Conservation (phyloP, 2,329 filamentous ascomycete genomes). For the Penicillium sp. region DNA sequence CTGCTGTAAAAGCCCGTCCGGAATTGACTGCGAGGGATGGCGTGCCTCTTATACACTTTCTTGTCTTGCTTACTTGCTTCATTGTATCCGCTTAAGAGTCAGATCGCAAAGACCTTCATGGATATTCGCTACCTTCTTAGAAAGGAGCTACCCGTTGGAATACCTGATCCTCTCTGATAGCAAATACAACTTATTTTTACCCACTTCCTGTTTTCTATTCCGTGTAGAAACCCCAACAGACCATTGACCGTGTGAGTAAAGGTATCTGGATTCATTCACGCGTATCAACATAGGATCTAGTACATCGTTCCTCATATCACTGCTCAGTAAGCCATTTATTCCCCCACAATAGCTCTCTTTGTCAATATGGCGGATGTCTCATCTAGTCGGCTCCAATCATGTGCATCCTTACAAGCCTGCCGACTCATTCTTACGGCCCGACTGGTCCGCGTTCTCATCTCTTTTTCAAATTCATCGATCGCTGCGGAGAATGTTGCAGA, state of each 20-base stretch:
- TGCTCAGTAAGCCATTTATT: slow-evolving; percentile 1
- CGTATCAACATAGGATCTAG: neutral
- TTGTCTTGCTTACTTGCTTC: slow-evolving; percentile 7
- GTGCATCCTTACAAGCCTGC: slow-evolving; percentile 42
- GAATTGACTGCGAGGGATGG: neutral
- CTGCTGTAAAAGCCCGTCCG: slow-evolving; percentile 36
- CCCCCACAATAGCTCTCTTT: slow-evolving; percentile 25
- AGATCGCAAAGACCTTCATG: neutral
- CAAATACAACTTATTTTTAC: neutral
- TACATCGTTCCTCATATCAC: neutral
- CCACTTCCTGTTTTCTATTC: too few species aligned
- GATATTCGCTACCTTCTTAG: neutral
- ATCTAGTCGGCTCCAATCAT: slow-evolving; percentile 36
- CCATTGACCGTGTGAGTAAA: too few species aligned
- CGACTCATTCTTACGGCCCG: slow-evolving; percentile 39
- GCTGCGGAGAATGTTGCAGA: slow-evolving; percentile 14
- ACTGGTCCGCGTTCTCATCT: slow-evolving; percentile 37
- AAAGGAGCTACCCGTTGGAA: neutral
- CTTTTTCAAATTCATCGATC: slow-evolving; percentile 35
- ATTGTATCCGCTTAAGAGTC: neutral
- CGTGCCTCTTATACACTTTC: slow-evolving; percentile 2
- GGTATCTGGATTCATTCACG: neutral
- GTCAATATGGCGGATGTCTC: slow-evolving; percentile 36
- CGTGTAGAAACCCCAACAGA: too few species aligned
- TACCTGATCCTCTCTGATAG: neutral